These are phyloP conservation scores for Arctostaphylos glauca DNA, from an alignment of 148 eudicot genomes.

Conservation along the genomic window DNA sequence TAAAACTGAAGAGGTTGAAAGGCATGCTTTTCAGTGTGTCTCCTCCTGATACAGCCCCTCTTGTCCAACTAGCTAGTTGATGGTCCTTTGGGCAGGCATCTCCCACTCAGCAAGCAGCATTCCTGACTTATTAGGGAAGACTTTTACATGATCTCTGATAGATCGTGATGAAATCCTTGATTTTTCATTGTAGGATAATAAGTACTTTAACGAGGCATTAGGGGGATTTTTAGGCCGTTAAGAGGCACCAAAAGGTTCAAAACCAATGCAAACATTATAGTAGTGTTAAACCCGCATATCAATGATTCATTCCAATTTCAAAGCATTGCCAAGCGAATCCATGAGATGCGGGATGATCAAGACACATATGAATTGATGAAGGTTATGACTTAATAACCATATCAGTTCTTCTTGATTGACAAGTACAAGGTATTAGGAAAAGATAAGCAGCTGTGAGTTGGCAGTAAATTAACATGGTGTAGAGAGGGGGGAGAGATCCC, in stretches of 20 bases:
- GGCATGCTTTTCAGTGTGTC: neutral
- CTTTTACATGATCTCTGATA: neutral
- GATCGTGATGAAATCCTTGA: neutral
- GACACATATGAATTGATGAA: too few relatives aligned
- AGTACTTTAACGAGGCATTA: neutral
- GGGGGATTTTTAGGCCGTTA: neutral
- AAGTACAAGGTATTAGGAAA: neutral
- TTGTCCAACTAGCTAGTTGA: neutral
- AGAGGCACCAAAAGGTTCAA: neutral
- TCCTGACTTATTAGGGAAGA: neutral
- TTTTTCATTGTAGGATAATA: neutral
- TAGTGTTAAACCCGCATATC: neutral
- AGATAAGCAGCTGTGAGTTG: neutral
- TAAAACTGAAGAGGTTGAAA: neutral
- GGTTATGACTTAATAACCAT: neutral
- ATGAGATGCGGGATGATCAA: neutral
- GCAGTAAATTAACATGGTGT: neutral
- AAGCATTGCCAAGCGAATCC: neutral
- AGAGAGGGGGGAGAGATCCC: neutral
- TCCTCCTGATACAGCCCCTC: neutral
- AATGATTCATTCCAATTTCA: neutral
- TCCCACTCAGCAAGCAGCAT: neutral
- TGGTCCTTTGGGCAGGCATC: neutral
- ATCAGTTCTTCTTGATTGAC: neutral
- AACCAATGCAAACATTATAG: too few relatives aligned